Base-by-base conservation (phyloP, 2,329 filamentous ascomycete species). In the Huntiella decipiens region DNA sequence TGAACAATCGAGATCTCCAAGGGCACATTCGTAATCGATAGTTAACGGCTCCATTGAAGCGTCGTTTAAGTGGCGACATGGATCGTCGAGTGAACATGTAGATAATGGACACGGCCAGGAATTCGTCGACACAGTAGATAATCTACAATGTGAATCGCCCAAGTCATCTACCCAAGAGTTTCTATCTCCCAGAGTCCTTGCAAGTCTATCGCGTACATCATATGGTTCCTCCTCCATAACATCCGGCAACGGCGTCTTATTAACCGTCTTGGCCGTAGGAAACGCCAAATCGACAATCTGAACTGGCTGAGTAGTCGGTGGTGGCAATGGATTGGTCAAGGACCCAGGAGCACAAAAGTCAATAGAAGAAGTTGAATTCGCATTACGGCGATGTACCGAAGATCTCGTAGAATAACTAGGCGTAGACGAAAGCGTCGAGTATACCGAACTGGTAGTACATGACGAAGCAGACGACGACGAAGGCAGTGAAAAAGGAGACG, bases 301-400 rank as follows among this genome's bases (percentile, higher is more conserved):
- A 19, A 5, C 17, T 78, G 51, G 61, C 62, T 56, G 62, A 62
- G 53, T 77, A 75, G 51, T 58, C 58, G 53, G 63, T 63, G 57
- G 40, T 32, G 22, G 19, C 11, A 43, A 36, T 13, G 72, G 64
- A 6, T 82, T 68, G 4, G 28, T n/a, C 8, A 46, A 22, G 11
- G 43, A 16, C 13, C 35, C 43, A 3, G 43, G 43, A 10, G 35
- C 40, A 10, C 34, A 43, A 13, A 43, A 36, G 47, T 82, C 79
- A 47, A 84, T 66, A 4, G 86, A 93, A 1, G 86, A 93, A 22
- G 72, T 70, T 0, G 85, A 91, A 62, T 83, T 88, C 17, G 77
- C 72, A 54, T 73, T 74, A 54, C 77, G 71, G 42, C 72, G 63
- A 59, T 81, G 44, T 10, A 44, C 38, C 19, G 39, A 45, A 10